Evolutionary conservation across 169 alveolate species (phyloP), one percentile per base, ranked within the genome.

Genomic region (Babesia microti): DNA sequence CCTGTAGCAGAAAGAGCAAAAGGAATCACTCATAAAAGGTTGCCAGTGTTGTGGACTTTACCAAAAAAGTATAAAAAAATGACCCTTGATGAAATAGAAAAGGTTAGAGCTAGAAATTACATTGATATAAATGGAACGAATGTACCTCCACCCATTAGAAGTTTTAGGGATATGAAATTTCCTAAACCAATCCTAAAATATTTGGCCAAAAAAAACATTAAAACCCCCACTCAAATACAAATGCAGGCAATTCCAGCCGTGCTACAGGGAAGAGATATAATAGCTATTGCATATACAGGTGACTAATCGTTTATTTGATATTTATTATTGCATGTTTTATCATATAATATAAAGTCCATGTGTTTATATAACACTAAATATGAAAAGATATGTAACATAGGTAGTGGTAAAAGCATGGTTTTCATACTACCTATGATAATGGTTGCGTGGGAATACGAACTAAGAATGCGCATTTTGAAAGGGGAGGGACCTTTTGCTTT

Each of bases 401-500:
- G 92, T 1, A 80, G 90, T 63, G 96, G 96, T 5, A 91, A 91
- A 78, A 91, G 96, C 1, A 61, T 91, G 28, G 94, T 86, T 30
- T 91, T 89, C 61, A 74, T 82, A 14, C 65, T 91, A 2, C 97
- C 97, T 0, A 65, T 88, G 87, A 60, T 88, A 17, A 79, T 88
- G 91, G 74, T 65, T 26, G 75, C 94, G 11, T 57, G 83, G 14
- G 94, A 88, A 52, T 80, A 76, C 36, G 93, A 88, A 45, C 19
- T 71, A 44, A 63, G 92, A 19, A 34, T 72, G 26, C 73, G 68
- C 19, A 53, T 82, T 18, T 56, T 41, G 45, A 60, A 67, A 15
- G 82, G 84, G 32, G 95, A 88, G 48, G 96, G 96, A 1, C 97
- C 97, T 4, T 79, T 78, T 32, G 92, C 92, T 6, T 76, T 90